These are phyloP conservation scores for Gossypium arboreum DNA, from an alignment of 345 rosid genomes.

Conservation along the genomic window DNA sequence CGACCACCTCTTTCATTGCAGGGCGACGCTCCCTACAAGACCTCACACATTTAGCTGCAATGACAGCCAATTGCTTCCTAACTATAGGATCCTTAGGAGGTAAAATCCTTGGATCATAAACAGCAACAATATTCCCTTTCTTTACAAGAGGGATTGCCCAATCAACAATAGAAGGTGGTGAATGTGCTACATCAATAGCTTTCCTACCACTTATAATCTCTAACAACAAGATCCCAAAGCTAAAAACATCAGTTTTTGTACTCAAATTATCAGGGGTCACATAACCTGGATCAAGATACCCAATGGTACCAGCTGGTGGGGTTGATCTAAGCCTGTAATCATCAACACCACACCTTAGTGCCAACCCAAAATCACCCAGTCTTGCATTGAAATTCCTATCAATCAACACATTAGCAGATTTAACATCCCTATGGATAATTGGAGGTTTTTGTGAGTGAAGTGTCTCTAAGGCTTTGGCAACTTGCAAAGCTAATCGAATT, in stretches of 20 bases:
- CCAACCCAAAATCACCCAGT: constrained; percentile 95
- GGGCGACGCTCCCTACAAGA: constrained; percentile 97
- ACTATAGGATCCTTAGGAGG: constrained; percentile 62
- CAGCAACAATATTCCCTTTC: constrained; percentile 71
- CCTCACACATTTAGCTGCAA: constrained; percentile 94
- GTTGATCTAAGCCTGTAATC: constrained; percentile 79
- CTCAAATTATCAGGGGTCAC: constrained; percentile 92
- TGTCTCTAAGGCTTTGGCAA: constrained; percentile 71
- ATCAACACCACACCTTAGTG: constrained; percentile 71
- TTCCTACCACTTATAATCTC: constrained; percentile 94
- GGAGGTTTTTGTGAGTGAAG: constrained; percentile 80
- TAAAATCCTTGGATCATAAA: constrained; percentile 74
- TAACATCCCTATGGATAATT: constrained; percentile 84
- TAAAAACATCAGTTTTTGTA: constrained; percentile 91
- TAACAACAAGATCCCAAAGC: constrained; percentile 90
- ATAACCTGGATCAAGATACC: constrained; percentile 92
- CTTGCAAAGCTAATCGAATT: constrained; percentile 72
- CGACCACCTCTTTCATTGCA: constrained; percentile 75
- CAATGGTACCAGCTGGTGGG: constrained; percentile 98
- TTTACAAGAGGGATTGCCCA: constrained; percentile 95
- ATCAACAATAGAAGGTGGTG: constrained; percentile 89
- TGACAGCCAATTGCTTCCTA: constrained; percentile 76
- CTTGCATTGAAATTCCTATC: constrained; percentile 86
- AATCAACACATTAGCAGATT: constrained; percentile 93
- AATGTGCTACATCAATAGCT: constrained; percentile 84